Conservation (phyloP, 2,329 filamentous ascomycete genomes). For the Plectosphaerella plurivora region DNA sequence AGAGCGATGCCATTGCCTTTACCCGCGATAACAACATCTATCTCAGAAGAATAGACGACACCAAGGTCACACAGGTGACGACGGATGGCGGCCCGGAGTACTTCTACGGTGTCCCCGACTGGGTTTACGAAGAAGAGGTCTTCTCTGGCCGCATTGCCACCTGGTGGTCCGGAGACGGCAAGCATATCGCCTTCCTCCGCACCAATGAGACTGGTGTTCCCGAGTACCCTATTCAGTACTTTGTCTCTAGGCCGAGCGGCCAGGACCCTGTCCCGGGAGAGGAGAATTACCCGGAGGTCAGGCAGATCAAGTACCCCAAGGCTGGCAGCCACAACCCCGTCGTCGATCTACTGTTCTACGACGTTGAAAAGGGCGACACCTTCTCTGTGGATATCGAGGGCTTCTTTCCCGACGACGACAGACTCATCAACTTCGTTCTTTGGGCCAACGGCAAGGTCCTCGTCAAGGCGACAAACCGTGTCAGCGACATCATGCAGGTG, state of each 20-base stretch:
- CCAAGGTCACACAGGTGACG: slow-evolving; percentile 68
- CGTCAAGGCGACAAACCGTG: slow-evolving; percentile 88
- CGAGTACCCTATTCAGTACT: slow-evolving; percentile 91
- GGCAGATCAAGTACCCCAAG: slow-evolving; percentile 95
- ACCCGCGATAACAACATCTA: slow-evolving; percentile 89
- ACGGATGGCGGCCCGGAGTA: slow-evolving; percentile 80
- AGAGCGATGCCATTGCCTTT: slow-evolving; percentile 83
- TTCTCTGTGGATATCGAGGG: slow-evolving; percentile 76
- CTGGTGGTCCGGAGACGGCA: slow-evolving; percentile 82
- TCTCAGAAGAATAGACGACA: slow-evolving; percentile 56
- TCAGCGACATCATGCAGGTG: slow-evolving; percentile 86
- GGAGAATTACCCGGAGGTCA: slow-evolving; percentile 85
- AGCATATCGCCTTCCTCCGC: slow-evolving; percentile 75
- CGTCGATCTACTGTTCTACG: slow-evolving; percentile 85
- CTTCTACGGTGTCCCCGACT: slow-evolving; percentile 95
- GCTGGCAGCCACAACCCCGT: slow-evolving; percentile 89
- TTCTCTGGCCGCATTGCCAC: slow-evolving; percentile 70
- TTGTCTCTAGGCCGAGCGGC: slow-evolving; percentile 80
- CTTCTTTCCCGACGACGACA: slow-evolving; percentile 74
- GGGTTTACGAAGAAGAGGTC: slow-evolving; percentile 86
- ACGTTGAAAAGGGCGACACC: slow-evolving; percentile 69
- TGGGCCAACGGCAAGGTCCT: slow-evolving; percentile 86
- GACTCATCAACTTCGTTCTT: slow-evolving; percentile 87
- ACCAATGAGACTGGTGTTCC: slow-evolving; percentile 90
- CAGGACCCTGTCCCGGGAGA: slow-evolving; percentile 62